Conservation (phyloP, 148 eudicot genomes). For the Dysphania ambrosioides region DNA sequence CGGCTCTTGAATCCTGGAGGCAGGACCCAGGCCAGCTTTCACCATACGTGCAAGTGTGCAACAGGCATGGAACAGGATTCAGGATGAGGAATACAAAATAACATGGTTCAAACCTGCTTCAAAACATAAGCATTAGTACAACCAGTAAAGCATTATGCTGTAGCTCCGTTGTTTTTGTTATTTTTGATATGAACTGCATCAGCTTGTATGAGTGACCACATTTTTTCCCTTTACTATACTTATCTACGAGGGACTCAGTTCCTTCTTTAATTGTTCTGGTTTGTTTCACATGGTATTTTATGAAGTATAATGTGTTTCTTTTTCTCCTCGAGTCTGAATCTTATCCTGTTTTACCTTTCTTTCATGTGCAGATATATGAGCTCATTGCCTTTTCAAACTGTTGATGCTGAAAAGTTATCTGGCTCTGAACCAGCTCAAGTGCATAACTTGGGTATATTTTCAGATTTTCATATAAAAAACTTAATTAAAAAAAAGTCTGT, state of each 20-base stretch:
- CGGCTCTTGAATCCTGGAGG: background rate
- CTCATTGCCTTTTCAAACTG: conserved; percentile 71
- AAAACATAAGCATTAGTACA: no score
- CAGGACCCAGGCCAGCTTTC: background rate
- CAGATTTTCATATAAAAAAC: conserved; percentile 1
- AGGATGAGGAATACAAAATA: background rate
- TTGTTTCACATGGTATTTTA: background rate
- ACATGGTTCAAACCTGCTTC: no score
- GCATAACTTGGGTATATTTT: conserved; percentile 64
- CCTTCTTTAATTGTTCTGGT: background rate
- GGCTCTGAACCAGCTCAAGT: conserved; percentile 92
- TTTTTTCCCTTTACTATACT: background rate
- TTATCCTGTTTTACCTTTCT: background rate
- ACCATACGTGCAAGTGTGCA: background rate
- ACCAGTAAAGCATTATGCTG: background rate
- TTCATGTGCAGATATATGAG: conserved; percentile 50
- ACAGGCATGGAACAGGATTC: background rate
- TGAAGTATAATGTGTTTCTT: background rate
- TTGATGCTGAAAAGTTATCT: conserved; percentile 72
- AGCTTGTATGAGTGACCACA: background rate
- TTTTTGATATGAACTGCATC: background rate
- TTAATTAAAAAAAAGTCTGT: background rate
- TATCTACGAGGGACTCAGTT: background rate
- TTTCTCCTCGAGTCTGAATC: background rate
- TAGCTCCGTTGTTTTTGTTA: background rate